Evolutionary conservation across 352 stramenopile species (phyloP), one percentile per base, ranked within the genome.

Genomic region (Phytophthora podocarpi): DNA sequence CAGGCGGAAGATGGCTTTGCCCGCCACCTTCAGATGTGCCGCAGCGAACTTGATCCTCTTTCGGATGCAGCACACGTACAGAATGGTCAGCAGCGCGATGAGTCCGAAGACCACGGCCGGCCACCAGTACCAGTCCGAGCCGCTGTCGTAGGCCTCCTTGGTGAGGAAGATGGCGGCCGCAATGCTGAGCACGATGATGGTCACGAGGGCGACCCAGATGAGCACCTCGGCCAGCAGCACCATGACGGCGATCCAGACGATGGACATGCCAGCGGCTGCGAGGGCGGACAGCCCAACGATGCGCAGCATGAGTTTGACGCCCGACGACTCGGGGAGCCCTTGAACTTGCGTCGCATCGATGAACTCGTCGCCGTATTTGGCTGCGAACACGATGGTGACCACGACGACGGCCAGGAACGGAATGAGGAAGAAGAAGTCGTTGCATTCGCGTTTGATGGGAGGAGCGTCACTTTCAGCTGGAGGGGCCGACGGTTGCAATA

Each of bases 41-140:
- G 90, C 82, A 3, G 93, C 93, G 76, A 98, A 98, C 31, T 95
- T 91, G 66, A 98, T 95, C 24, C 91, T 80, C 51, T 90, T 57
- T 79, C 87, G 71, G 54, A 92, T 82, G 67, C 78, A 90, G 54
- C 54, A 80, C 43, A 80, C 67, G 72, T 91, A 94, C 23, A 87
- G 47, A 4, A 81, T 47, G 5, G 87, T 69, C 42, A 88, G 51
- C 37, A 88, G 35, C 36, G 79, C 74, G 5, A 78, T 39, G 52
- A 84, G 64, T 0, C 78, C 78, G 37, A 90, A 90, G 42, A 87
- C 66, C 4, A 79, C 30, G 10, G 72, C 69, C 6, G 83, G 81
- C 82, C 82, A 94, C 59, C 71, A 94, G 68, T 94, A 94, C 59
- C 68, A 80, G 32, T 74, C 43, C 7, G 62, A 52, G 27, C 70